phyloP scores from a whole-genome alignment of 495 filamentous ascomycete species.

The Hypoxylon fragiforme region DNA sequence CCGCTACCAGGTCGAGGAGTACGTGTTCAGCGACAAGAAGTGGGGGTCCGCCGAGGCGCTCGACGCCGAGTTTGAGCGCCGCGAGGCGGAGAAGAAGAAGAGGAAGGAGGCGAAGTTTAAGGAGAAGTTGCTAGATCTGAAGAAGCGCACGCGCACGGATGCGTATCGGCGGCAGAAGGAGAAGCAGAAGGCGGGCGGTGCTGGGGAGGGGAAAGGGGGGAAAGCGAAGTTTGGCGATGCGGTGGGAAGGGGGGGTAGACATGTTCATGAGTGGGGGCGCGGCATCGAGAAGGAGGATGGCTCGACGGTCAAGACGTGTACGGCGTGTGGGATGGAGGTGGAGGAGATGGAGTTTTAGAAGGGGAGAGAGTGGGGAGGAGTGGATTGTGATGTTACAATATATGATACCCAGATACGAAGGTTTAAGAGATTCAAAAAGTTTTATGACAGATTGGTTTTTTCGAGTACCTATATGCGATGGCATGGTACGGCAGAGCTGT shows the following conservation, averaged over 20 bases:
- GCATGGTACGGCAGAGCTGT: too few relatives aligned
- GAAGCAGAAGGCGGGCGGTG: constrained; percentile 19
- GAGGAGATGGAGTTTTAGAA: constrained; percentile 87
- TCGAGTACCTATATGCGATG: too few relatives aligned
- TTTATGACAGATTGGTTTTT: too few relatives aligned
- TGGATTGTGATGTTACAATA: too few relatives aligned
- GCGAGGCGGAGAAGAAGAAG: constrained; percentile 80
- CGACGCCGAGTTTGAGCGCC: constrained; percentile 84
- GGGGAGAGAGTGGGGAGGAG: too few relatives aligned
- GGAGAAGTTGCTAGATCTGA: constrained; percentile 81
- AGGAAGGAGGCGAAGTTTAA: constrained; percentile 92
- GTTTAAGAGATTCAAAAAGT: not conserved
- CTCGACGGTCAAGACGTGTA: constrained; percentile 78
- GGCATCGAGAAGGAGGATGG: constrained; percentile 79
- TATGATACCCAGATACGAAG: not conserved
- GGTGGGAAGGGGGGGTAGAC: constrained; percentile 65
- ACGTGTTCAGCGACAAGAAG: constrained; percentile 71
- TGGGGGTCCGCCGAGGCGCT: constrained; percentile 86
- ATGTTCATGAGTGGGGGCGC: constrained; percentile 92
- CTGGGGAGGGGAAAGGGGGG: constrained; percentile 46
- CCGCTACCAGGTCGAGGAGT: constrained; percentile 90
- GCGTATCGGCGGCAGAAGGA: constrained; percentile 72
- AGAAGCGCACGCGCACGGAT: constrained; percentile 90
- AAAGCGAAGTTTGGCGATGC: constrained; percentile 76
- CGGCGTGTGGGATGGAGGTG: constrained; percentile 93